These are phyloP conservation scores for Raffaelea albimanens DNA, from an alignment of 2,329 filamentous ascomycete genomes.

Conservation along the genomic window DNA sequence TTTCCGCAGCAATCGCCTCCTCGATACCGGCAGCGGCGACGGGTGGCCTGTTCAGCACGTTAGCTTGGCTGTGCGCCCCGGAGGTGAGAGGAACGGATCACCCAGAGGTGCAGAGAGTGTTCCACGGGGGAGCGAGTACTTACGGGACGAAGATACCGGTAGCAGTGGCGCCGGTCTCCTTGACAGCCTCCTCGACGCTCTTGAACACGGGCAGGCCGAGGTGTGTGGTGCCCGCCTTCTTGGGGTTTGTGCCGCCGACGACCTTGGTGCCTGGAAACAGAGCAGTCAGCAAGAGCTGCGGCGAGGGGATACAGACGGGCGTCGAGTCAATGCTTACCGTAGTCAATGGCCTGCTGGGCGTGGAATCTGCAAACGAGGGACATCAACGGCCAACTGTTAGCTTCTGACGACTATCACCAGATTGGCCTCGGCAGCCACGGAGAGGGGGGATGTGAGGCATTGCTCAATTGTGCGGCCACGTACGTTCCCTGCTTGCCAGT, in stretches of 20 bases:
- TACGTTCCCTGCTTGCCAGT: conserved; percentile 94
- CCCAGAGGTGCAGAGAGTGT: too few relatives aligned
- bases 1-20: conserved; percentile 87
- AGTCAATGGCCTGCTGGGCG: conserved; percentile 94
- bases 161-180: conserved; percentile 81
- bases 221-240: conserved; percentile 89
- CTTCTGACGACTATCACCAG: background rate
- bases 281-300: background rate
- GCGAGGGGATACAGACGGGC: background rate
- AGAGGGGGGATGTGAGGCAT: too few relatives aligned
- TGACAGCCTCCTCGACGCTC: conserved; percentile 78
- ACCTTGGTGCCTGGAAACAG: conserved; percentile 74
- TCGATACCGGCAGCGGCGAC: conserved; percentile 91
- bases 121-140: conserved; percentile 15
- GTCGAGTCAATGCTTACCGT: conserved; percentile 53
- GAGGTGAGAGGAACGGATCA: too few relatives aligned
- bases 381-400: too few relatives aligned
- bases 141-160: conserved; percentile 96
- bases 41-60: conserved; percentile 54
- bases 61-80: conserved; percentile 7
- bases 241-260: conserved; percentile 96
- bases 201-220: conserved; percentile 89
- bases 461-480: too few relatives aligned
- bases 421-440: background rate
- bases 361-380: conserved; percentile 63